Percentiles rank a stretch among this genome's conserved stretches.
Evolutionary conservation across 176 grass and related monocot species (phyloP).

Genomic region (Oryza australiensis): DNA sequence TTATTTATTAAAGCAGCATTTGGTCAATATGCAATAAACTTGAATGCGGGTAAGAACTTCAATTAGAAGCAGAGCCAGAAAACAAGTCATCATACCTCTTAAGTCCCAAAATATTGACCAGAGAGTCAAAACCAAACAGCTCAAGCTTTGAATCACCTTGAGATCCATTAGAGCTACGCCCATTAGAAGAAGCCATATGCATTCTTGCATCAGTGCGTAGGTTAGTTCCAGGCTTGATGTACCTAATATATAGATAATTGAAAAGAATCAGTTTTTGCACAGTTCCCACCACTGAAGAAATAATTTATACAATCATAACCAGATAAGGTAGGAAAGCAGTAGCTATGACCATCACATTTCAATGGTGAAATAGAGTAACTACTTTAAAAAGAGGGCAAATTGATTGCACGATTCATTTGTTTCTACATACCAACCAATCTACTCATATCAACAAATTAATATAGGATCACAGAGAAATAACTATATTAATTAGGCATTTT

Average conservation of each 20-base stretch:
- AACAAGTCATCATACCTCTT: conserved; percentile 59
- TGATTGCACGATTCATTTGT: background rate
- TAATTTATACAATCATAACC: background rate
- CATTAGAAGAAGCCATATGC: conserved; percentile 50
- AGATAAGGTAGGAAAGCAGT: background rate
- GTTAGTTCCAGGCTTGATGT: conserved; percentile 47
- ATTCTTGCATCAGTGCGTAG: conserved; percentile 41
- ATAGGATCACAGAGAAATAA: no score
- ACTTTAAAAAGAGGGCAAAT: background rate
- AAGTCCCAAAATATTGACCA: conserved; percentile 93
- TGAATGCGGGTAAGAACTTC: background rate
- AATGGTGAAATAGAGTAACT: background rate
- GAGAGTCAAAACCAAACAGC: conserved; percentile 93
- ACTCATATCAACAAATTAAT: background rate
- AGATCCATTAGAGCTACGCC: conserved; percentile 39
- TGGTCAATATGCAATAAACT: background rate
- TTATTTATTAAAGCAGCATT: conserved; percentile 13
- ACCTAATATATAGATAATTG: conserved; percentile 31
- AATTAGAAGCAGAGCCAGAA: background rate
- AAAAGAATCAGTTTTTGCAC: background rate
- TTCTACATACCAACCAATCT: background rate
- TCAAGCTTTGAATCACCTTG: conserved; percentile 86
- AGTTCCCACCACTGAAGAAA: background rate
- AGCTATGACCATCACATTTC: background rate
- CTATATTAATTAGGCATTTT: no score